These are phyloP conservation scores for Paraphoma chrysanthemicola DNA, from an alignment of 2,329 filamentous ascomycete species.

Conservation along the genomic window DNA sequence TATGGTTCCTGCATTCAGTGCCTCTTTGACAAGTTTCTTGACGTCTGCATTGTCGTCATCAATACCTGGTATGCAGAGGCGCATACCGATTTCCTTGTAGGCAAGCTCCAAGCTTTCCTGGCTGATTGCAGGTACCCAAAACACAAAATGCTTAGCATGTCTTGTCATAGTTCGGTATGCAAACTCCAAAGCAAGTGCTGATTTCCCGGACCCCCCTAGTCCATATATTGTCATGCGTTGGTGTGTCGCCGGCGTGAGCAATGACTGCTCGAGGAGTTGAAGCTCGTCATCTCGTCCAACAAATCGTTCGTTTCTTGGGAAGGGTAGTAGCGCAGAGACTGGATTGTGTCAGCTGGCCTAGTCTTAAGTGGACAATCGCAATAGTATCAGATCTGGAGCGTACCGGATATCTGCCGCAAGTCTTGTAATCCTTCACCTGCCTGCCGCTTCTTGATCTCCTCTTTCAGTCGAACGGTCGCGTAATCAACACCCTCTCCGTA, in stretches of 20 bases:
- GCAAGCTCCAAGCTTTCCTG: constrained; percentile 32
- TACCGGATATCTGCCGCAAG: constrained; percentile 1
- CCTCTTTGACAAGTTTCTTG: constrained; percentile 44
- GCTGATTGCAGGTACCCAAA: constrained; percentile 25
- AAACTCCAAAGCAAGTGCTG: constrained; percentile 39
- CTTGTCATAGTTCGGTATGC: constrained; percentile 45
- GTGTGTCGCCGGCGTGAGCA: constrained; percentile 10
- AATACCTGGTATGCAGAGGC: constrained; percentile 21
- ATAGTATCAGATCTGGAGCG: neutral
- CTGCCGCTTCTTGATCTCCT: constrained; percentile 19
- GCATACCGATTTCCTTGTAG: constrained; percentile 18
- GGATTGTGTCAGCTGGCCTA: neutral
- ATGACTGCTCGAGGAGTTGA: constrained; percentile 10
- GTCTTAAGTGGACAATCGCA: no score
- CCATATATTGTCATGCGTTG: constrained; percentile 17
- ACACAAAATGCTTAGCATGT: constrained; percentile 15
- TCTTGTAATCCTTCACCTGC: constrained; percentile 8
- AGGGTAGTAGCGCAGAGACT: constrained; percentile 17
- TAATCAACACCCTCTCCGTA: constrained; percentile 19
- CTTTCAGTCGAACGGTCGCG: constrained; percentile 16
- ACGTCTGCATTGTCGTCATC: constrained; percentile 43
- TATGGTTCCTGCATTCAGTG: constrained; percentile 32
- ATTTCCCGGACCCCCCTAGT: constrained; percentile 23
- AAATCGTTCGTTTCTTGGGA: constrained; percentile 19
- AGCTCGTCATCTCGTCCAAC: constrained; percentile 6